Percentiles rank a stretch among this genome's conserved stretches.
phyloP scores from a whole-genome alignment of 352 stramenopile species.

The Pythium grandisporangium region DNA sequence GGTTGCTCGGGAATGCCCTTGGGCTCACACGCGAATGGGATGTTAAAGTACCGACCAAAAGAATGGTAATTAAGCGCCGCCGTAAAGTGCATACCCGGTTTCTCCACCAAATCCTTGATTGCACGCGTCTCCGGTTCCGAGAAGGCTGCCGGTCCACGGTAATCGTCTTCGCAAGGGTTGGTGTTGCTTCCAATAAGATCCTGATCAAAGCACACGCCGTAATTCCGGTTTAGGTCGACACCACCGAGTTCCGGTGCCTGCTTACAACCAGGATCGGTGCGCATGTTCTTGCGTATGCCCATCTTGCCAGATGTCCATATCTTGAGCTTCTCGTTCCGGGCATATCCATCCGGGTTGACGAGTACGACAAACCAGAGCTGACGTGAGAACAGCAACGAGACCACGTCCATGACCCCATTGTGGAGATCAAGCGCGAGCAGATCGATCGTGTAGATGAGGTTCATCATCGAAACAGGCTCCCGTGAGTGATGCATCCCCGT shows the following conservation, averaged over 20 bases:
- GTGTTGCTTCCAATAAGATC: conserved; percentile 59
- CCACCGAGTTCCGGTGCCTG: conserved; percentile 21
- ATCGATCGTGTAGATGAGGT: conserved; percentile 78
- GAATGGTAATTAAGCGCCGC: conserved; percentile 80
- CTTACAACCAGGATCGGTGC: conserved; percentile 9
- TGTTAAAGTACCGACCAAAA: conserved; percentile 77
- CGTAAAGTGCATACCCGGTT: conserved; percentile 31
- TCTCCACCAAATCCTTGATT: conserved; percentile 59
- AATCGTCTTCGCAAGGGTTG: conserved; percentile 65
- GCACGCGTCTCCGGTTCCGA: conserved; percentile 77
- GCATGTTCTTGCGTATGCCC: conserved; percentile 68
- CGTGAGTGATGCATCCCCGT: conserved; percentile 81
- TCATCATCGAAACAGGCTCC: conserved; percentile 88
- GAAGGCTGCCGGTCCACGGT: conserved; percentile 49
- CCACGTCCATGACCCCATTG: conserved; percentile 42
- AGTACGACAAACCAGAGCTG: conserved; percentile 81
- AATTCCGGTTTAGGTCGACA: conserved; percentile 83
- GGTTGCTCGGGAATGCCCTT: conserved; percentile 25
- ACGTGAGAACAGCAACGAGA: conserved; percentile 45
- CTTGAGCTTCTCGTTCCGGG: conserved; percentile 49
- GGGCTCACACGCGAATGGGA: conserved; percentile 75
- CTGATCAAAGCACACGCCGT: conserved; percentile 65
- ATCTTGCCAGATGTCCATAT: conserved; percentile 36
- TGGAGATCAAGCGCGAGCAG: conserved; percentile 44
- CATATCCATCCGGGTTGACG: conserved; percentile 81